phyloP scores from a whole-genome alignment of 164 flowering plant genomes.

The Stephania cephalantha region DNA sequence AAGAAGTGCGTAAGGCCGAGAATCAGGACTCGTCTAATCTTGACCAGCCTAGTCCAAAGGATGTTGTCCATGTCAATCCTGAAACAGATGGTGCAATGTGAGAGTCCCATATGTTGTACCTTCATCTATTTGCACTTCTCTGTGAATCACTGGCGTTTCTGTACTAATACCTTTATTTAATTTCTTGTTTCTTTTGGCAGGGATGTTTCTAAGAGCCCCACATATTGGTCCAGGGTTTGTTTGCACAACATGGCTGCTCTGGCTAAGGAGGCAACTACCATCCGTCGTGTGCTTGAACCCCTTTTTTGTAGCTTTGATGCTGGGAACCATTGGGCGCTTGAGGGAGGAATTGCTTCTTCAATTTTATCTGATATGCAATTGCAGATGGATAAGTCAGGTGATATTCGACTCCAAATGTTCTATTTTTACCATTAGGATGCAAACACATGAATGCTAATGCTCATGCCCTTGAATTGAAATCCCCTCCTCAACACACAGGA shows the following conservation, averaged over 20 bases:
- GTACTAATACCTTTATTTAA: background rate
- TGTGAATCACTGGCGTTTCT: background rate
- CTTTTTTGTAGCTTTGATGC: slow-evolving; percentile 63
- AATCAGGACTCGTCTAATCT: slow-evolving; percentile 21
- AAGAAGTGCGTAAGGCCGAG: slow-evolving; percentile 32
- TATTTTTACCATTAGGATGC: background rate
- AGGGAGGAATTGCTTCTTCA: slow-evolving; percentile 59
- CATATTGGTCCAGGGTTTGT: slow-evolving; percentile 82
- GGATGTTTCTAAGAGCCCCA: slow-evolving; percentile 54
- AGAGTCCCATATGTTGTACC: slow-evolving; percentile 14
- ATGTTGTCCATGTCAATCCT: slow-evolving; percentile 19
- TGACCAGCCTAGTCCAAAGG: slow-evolving; percentile 23
- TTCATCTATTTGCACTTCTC: slow-evolving; percentile 1
- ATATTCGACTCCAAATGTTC: background rate
- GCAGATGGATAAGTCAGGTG: slow-evolving; percentile 72
- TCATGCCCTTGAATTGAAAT: background rate
- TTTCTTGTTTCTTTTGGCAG: slow-evolving; percentile 26
- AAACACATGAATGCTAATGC: background rate
- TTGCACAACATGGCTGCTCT: slow-evolving; percentile 63
- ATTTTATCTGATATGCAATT: slow-evolving; percentile 57
- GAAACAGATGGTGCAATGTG: slow-evolving; percentile 38
- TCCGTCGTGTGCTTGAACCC: slow-evolving; percentile 83
- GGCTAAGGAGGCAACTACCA: slow-evolving; percentile 73
- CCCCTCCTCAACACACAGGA: slow-evolving; percentile 32
- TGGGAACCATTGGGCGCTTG: slow-evolving; percentile 62